A percentile compares a stretch with the other conserved stretches of the same genome.
Conservation (phyloP, 2,329 filamentous ascomycete species). For the Chrysoporthe puriensis region DNA sequence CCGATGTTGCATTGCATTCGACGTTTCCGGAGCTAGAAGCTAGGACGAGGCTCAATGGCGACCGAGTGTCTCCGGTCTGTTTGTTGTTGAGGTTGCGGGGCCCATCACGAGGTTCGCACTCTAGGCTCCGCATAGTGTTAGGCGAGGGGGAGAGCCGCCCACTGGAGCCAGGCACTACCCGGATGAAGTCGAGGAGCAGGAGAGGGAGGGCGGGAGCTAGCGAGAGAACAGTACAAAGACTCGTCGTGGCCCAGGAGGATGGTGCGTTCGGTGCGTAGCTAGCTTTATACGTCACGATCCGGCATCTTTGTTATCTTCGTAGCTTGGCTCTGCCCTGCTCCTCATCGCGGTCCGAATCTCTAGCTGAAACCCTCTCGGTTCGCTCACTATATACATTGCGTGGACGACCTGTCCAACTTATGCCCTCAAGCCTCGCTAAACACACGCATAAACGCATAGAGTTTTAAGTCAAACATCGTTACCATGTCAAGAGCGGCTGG, state of each 20-base stretch:
- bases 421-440: too few relatives aligned
- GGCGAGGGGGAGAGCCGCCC: background rate
- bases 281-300: conserved; percentile 1
- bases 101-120: background rate
- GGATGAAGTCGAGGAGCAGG: background rate
- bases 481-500: conserved; percentile 22
- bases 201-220: background rate
- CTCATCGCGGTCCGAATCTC: background rate
- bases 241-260: background rate
- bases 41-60: conserved; percentile 2
- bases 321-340: background rate
- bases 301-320: background rate
- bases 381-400: background rate
- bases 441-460: background rate
- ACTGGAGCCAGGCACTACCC: too few relatives aligned
- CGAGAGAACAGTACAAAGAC: background rate
- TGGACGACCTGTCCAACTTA: background rate
- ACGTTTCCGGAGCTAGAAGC: background rate
- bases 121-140: background rate
- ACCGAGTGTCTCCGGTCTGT: background rate
- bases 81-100: background rate
- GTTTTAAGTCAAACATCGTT: background rate
- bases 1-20: conserved; percentile 26
- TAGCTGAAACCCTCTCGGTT: background rate
- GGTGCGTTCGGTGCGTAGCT: background rate